Base-by-base conservation (phyloP, 257 asterid species). In the Mitragyna speciosa region DNA sequence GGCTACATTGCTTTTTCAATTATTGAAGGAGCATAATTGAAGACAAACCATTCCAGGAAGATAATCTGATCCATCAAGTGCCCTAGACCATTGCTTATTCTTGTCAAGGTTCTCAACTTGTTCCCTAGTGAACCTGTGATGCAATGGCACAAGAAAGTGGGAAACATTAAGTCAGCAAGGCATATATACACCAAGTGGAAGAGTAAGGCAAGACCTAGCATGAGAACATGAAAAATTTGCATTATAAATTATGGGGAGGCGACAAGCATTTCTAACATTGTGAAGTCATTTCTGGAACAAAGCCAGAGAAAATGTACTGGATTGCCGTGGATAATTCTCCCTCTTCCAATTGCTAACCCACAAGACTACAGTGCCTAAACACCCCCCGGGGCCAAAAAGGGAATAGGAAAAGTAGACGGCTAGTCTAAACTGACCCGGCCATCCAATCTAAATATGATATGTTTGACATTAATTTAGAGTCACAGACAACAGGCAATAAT, bases 61-160 rank as follows among this genome's bases (percentile, higher is more conserved):
- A 89, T 96, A 96, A 88, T 96, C 97, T 75, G 99, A 94, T 58
- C 97, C 99, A 89, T 96, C 99, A 72, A 94, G 98, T 63, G 99
- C 94, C 89, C 99, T 92, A 65, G 98, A 96, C 99, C 98, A 96
- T 70, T 90, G 98, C 75, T 94, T 87, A 66, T 87, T 92, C 84
- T 79, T 89, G 85, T 96, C 98, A 67, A 96, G 90, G 81, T 87
- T 92, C 59, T 78, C 78, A 82, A 96, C 97, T 86, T 94, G 97
- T 66, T 89, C 95, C 85, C 87, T 89, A 65, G 92, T 43, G 87
- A 96, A 96, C 89, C 99, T 96, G 89, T 41, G 65, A 77, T 14
- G 7, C 74, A 72, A 73, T 52, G 48, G 43, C 82, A 80, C 31
- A 66, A 33, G 28, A 45, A 56, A 70, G 68, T 10, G 26, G 49